Evolutionary conservation across 1,284 basidiomycete species (phyloP).

Genomic region (Somion occarium): DNA sequence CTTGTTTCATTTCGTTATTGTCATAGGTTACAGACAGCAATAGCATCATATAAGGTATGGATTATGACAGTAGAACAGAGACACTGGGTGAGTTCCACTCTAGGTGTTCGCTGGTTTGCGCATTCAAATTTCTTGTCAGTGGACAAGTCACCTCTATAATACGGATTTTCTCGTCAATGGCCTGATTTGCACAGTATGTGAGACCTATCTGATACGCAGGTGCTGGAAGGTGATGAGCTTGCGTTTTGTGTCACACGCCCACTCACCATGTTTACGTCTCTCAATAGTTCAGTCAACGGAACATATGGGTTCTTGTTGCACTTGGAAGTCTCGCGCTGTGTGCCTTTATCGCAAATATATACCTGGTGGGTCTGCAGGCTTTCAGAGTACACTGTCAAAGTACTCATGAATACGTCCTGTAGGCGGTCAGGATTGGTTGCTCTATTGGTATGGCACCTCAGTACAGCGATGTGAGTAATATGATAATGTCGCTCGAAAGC

Average conservation of each 20-base stretch:
- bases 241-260: background rate
- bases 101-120: background rate
- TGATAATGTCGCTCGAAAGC: background rate
- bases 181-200: slow-evolving; percentile 39
- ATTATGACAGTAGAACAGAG: slow-evolving; percentile 31
- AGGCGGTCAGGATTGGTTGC: slow-evolving; percentile 22
- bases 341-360: slow-evolving; percentile 31
- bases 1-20: background rate
- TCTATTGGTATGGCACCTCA: slow-evolving; percentile 12
- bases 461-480: slow-evolving; percentile 21
- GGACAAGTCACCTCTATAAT: slow-evolving; percentile 35
- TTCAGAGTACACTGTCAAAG: background rate
- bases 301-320: slow-evolving; percentile 31
- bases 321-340: slow-evolving; percentile 23
- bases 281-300: slow-evolving; percentile 36
- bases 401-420: background rate
- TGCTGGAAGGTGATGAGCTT: slow-evolving; percentile 42
- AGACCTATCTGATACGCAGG: slow-evolving; percentile 40
- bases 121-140: slow-evolving; percentile 23
- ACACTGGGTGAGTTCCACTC: slow-evolving; percentile 34
- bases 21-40: slow-evolving; percentile 38
- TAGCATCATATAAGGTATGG: slow-evolving; percentile 49
- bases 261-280: background rate
- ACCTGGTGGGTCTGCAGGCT: slow-evolving; percentile 27
- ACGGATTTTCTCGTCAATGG: slow-evolving; percentile 44